Evolutionary conservation across 208 protist species (phyloP), one percentile per base, ranked within the genome.

Genomic region (Leishmania major): DNA sequence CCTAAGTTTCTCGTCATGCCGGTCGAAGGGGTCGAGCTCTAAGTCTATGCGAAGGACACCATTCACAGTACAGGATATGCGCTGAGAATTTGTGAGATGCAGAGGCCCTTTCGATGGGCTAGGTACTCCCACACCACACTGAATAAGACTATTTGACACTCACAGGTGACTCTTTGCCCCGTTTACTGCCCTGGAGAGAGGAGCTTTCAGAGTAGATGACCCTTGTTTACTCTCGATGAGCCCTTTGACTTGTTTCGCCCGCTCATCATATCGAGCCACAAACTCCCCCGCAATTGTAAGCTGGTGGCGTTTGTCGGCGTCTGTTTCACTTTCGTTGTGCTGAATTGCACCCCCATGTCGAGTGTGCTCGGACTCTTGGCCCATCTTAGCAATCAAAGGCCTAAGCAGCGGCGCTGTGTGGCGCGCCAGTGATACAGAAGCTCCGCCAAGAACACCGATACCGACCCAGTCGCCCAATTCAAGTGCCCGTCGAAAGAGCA

Each of bases 401-500:
- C 40, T 25, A 49, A 5, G 11, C 37, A 19, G n/a, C 25, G 74
- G 53, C 2, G 22, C 35, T 60, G 47, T 19, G 37, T 49, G 53
- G 49, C 22, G 25, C n/a, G 37, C 57, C 10, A 69, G 59, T 4
- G 28, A 6, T 7, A 53, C 51, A 71, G 31, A 17, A 31, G 17
- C 28, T 31, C 59, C 66, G 0, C 45, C 13, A 55, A 79, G 60
- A 40, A 17, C 60, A 53, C 64, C 1, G 10, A 49, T 37, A 22
- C 49, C 19, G 15, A 76, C 60, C 0, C 74, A 37, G 5, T 80
- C 67, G n/a, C 59, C 80, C 43, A 84, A 37, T 37, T 69, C 75
- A n/a, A 80, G 60, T 25, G 75, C 67, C 7, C 75, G 28, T 62
- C 49, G n/a, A 37, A 84, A 84, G 45, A 84, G 75, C 37, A 84